Evolutionary conservation across 1,139 yeast genomes (phyloP), one percentile per base, ranked within the genome.

Genomic region (Geotrichum histeridarum): DNA sequence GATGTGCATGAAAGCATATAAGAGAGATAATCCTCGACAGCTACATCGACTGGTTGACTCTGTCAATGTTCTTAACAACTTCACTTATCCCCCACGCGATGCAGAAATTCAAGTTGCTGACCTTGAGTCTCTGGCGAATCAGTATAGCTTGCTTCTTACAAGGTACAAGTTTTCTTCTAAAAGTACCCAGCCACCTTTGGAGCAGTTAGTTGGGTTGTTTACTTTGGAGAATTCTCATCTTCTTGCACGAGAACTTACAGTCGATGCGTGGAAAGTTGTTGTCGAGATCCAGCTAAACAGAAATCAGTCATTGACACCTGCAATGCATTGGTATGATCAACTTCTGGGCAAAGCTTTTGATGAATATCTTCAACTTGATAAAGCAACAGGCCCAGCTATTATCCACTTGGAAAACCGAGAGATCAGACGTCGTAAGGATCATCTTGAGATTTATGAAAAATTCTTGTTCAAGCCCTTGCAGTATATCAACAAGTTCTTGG

Each of bases 111-210:
- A 49, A 46, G 39, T 49, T 30, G 44, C 42, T 9, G 50, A 54
- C 15, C 48, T 50, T 6, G 53, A 54, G 31, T 54, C 56, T 9
- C 39, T 54, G 7, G 53, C 56, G 6, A 54, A 54, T 33, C 56
- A 54, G 37, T 54, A 54, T 18, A 54, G 50, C 31, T 36, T 54
- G 42, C 42, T 54, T 8, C 35, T 53, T 9, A 48, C 55, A 18
- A 39, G 55, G 27, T 48, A 35, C 44, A 44, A 38, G 32, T 48
- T 30, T 22, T 35, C 55, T 14, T 53, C 55, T 2, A 53, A 48
- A 44, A 45, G 42, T 12, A 36, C 50, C 1, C 55, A 53, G 33
- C 55, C 55, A 6, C 55, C 52, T n/a, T 43, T 53, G 27, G 52
- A 53, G 36, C 55, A 53, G 37, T 32, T 53, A 9, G 55, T 45